A percentile compares a stretch with the other conserved stretches of the same genome.
Conservation (phyloP, 257 asterid species). For the Avicennia marina region DNA sequence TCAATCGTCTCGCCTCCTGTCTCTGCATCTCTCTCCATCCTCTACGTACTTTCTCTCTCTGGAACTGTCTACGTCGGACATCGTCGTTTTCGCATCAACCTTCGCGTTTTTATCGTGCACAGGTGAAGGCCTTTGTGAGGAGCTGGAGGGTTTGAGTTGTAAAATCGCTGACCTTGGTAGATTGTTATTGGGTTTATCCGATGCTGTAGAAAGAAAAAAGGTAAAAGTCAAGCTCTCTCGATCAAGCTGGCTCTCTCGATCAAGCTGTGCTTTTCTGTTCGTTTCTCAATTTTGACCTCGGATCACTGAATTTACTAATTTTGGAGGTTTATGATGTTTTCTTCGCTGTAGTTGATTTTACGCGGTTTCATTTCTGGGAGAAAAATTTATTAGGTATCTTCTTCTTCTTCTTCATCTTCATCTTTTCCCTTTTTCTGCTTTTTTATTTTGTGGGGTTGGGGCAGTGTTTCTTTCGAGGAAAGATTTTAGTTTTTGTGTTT, state of each 20-base stretch:
- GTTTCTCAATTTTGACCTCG: conserved; percentile 17
- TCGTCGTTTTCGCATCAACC: conserved; percentile 16
- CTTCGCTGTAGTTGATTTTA: neutral
- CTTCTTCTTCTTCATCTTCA: no score
- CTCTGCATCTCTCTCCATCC: no score
- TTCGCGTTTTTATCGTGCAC: conserved; percentile 16
- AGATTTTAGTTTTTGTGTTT: neutral
- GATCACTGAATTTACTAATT: conserved; percentile 17
- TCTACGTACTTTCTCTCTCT: conserved; percentile 29
- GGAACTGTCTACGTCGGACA: conserved; percentile 22
- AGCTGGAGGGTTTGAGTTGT: conserved; percentile 14
- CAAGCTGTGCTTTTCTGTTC: conserved; percentile 35
- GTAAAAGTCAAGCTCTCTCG: conserved; percentile 36
- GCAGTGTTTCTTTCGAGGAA: no score
- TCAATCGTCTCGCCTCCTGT: no score
- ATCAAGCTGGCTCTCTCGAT: conserved; percentile 61
- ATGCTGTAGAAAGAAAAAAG: conserved; percentile 13
- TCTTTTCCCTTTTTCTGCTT: no score
- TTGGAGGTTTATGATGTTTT: conserved; percentile 3
- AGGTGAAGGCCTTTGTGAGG: conserved; percentile 18
- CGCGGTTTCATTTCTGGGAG: neutral
- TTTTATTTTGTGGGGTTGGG: no score
- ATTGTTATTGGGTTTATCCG: conserved; percentile 23
- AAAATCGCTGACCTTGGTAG: conserved; percentile 14
- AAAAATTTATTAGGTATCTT: no score